phyloP scores from a whole-genome alignment of 257 asterid genomes.

The Euphrasia confusa region DNA sequence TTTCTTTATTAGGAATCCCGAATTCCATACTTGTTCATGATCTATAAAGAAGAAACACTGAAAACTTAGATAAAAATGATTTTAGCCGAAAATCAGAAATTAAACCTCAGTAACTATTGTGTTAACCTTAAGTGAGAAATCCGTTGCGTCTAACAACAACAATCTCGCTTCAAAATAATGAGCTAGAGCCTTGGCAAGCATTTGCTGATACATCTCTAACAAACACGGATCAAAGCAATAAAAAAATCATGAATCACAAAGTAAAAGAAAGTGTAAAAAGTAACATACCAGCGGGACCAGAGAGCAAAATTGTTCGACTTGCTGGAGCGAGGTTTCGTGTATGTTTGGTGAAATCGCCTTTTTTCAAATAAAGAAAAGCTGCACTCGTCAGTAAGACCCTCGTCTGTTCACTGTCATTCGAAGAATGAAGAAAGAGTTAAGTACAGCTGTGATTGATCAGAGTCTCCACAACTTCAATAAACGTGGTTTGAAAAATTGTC shows the following conservation, averaged over 20 bases:
- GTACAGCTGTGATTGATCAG: not conserved
- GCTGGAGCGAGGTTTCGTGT: conserved; percentile 84
- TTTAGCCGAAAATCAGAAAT: conserved; percentile 4
- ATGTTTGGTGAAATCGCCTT: conserved; percentile 47
- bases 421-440: conserved; percentile 19
- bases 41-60: conserved; percentile 38
- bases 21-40: conserved; percentile 73
- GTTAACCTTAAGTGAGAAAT: conserved; percentile 67
- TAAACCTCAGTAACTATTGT: not conserved
- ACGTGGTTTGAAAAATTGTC: no score
- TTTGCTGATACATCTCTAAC: conserved; percentile 69
- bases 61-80: conserved; percentile 20
- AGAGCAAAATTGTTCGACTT: conserved; percentile 72
- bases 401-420: conserved; percentile 55
- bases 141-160: conserved; percentile 60
- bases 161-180: conserved; percentile 67
- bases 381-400: conserved; percentile 69
- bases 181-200: conserved; percentile 79
- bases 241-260: conserved; percentile 11
- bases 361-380: conserved; percentile 66
- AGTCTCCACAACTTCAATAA: no score
- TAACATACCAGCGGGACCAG: conserved; percentile 72
- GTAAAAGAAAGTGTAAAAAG: not conserved
- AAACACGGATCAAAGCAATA: conserved; percentile 16
- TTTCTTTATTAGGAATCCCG: conserved; percentile 43